Base-by-base conservation (phyloP, 345 rosid species). In the Moricandia arvensis region DNA sequence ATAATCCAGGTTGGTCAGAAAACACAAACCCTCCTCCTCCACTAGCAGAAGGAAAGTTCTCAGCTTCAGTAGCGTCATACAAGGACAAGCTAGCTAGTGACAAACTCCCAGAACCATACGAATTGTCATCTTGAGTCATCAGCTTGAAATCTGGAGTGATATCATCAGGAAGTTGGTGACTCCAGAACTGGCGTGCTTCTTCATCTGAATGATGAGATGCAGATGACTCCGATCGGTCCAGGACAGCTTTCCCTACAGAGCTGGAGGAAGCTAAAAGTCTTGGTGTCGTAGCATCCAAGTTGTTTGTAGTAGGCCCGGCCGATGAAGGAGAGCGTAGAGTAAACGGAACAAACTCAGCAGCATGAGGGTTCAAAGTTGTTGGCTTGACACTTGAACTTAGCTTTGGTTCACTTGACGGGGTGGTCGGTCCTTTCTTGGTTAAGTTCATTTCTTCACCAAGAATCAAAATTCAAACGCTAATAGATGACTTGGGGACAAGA, bases 341-440 rank as follows among this genome's bases (percentile, higher is more conserved):
- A 77, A 86, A 86, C 1, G 99, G 99, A 79, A 95, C 81, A 8
- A 95, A 95, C 88, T 95, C 99, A 7, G 96, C 98, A 6, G 99
- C 99, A 86, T 90, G 86, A 15, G 99, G 99, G 71, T 96, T 96
- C 82, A 96, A 86, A 72, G 90, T 45, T 13, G 87, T 90, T 74
- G 84, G 85, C 76, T 91, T 92, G 78, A 68, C 83, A 59, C 82
- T 66, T 51, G 86, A 18, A 34, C 63, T 84, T 31, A 86, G 79
- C 86, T 89, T 92, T n/a, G 88, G 66, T 45, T 88, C 91, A 76
- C 76, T 85, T 59, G 85, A 78, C 65, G 85, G 93, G 24, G 24
- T 0, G 72, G 41, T 60, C 43, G 79, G 68, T 63, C 82, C 88
- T 85, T 90, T 92, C 91, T 87, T 89, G 80, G 89, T 86, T 74